Percentiles rank a stretch among this genome's conserved stretches.
phyloP scores from a whole-genome alignment of 177 flowering plant species.

The Vitis hybrid region DNA sequence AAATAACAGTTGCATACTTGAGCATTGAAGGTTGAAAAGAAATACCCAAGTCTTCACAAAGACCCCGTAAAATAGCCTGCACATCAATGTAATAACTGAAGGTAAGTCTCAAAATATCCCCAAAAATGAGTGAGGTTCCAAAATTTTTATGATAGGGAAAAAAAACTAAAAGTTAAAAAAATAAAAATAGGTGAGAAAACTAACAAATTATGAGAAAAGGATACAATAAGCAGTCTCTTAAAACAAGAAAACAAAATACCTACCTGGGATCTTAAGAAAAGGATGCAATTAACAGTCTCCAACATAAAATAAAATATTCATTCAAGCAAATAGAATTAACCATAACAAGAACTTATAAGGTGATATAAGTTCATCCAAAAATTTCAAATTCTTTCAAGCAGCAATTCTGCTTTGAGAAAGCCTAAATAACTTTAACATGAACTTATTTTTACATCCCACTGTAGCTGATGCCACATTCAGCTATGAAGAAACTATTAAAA shows the following conservation, averaged over 20 bases:
- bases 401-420: neutral
- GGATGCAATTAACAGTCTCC: no score
- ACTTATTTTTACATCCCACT: no score
- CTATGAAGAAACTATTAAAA: no score
- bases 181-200: no score
- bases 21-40: conserved; percentile 85
- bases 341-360: neutral
- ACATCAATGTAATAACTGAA: conserved; percentile 7
- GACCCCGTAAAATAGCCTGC: conserved; percentile 72
- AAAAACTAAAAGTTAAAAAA: neutral
- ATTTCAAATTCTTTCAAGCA: neutral
- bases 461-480: no score
- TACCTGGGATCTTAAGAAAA: no score
- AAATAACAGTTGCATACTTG: conserved; percentile 43
- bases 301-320: no score
- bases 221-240: neutral
- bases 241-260: no score
- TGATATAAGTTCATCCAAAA: neutral
- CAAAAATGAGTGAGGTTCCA: neutral
- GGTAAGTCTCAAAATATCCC: neutral
- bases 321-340: neutral
- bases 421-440: neutral
- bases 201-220: neutral
- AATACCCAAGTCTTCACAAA: conserved; percentile 79
- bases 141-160: neutral